Conservation (phyloP, 345 rosid species). For the Boechera stricta region DNA sequence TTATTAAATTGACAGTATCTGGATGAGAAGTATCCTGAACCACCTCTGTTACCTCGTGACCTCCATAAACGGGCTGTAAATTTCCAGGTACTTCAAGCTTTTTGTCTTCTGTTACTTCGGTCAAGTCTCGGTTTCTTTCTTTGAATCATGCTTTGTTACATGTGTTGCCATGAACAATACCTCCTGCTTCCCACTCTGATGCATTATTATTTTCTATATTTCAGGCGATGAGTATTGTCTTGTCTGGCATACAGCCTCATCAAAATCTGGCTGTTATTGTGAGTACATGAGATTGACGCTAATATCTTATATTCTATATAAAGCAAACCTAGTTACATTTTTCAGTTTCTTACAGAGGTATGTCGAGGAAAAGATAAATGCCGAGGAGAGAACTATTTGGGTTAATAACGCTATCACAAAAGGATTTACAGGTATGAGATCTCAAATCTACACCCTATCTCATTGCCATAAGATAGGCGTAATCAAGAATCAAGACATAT, state of each 20-base stretch:
- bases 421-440: conserved; percentile 70
- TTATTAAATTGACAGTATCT: conserved; percentile 55
- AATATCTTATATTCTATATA: not conserved
- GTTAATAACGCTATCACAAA: conserved; percentile 58
- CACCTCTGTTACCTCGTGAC: conserved; percentile 69
- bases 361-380: conserved; percentile 60
- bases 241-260: conserved; percentile 81
- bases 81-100: conserved; percentile 57
- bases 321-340: not conserved
- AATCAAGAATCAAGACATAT: not conserved
- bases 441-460: not conserved
- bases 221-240: conserved; percentile 78
- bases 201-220: not conserved
- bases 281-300: conserved; percentile 29
- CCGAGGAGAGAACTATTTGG: conserved; percentile 61
- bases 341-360: conserved; percentile 49
- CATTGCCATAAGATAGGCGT: not conserved
- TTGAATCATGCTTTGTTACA: not conserved
- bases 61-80: conserved; percentile 64
- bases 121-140: not conserved
- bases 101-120: not conserved
- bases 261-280: conserved; percentile 71
- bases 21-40: conserved; percentile 84
- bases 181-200: not conserved
- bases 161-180: conserved; percentile 9